Base-by-base conservation (phyloP, 2,329 filamentous ascomycete species). In the Immersiporthe knoxdaviesiana region DNA sequence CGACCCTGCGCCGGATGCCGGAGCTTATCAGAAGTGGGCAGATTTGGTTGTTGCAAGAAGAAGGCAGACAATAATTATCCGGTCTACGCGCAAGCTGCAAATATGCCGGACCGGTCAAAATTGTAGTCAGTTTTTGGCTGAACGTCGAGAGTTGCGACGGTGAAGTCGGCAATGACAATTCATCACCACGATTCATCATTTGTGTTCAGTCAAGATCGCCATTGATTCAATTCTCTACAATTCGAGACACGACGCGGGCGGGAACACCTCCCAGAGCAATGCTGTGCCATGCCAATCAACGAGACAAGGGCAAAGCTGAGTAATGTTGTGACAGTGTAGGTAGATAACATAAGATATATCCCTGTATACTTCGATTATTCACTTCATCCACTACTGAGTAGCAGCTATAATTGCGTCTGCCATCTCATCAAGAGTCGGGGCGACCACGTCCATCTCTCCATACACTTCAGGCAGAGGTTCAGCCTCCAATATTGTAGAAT, bases 391-490 rank as follows among this genome's bases (percentile, higher is more conserved):
- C 62, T 52, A 71, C 62, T 59, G 35, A 8, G 67, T 70, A 8
- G 67, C 68, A 27, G 68, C 70, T 59, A 78, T 76, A 32, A 80
- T 75, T 63, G 70, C 74, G 37, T 81, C 77, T 0, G 84, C 85
- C 82, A 87, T 82, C 16, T 80, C 81, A 1, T 78, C 75, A 58
- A 87, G 74, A 0, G 75, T 79, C 41, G 81, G 79, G 6, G 81
- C 81, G 63, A 83, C 77, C 47, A 86, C 82, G 54, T 86, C 84
- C 81, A 86, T 80, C 68, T 81, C 75, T 0, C 78, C 81, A 76
- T 84, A 87, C 0, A 88, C 76, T 54, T 85, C 81, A n/a, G 76
- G 73, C 61, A 81, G 82, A 7, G 81, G 76, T 71, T 87, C 85
- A 56, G 81, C 81, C 74, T 88, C 85, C 70, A 82, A 81, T 0